phyloP scores from a whole-genome alignment of 306 rosid genomes.

The Citrullus mucosospermus region DNA sequence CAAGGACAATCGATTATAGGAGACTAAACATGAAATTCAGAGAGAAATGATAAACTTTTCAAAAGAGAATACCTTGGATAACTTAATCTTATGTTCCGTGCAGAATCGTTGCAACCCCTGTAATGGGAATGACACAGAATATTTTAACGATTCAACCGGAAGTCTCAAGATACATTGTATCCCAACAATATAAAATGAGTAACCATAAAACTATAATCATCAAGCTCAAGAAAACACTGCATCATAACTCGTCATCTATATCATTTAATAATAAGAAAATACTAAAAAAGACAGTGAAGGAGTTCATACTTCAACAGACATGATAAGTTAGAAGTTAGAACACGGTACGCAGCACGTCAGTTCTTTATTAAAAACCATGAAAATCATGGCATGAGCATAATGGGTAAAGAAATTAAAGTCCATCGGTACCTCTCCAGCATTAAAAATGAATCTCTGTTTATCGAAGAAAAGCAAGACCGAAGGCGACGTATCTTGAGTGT shows the following conservation, averaged over 20 bases:
- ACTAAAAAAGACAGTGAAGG: neutral
- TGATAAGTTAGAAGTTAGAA: neutral
- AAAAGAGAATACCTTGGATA: slow-evolving; percentile 50
- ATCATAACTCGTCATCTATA: neutral
- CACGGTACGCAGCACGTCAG: neutral
- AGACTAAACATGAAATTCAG: neutral
- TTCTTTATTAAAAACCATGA: neutral
- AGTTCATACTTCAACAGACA: neutral
- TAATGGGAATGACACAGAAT: slow-evolving; percentile 1
- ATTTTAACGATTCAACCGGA: neutral
- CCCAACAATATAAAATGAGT: neutral
- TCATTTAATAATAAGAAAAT: neutral
- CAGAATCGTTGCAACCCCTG: slow-evolving; percentile 87
- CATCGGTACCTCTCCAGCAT: slow-evolving; percentile 71
- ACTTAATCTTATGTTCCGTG: slow-evolving; percentile 68
- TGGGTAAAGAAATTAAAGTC: neutral
- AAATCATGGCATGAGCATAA: neutral
- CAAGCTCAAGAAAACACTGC: neutral
- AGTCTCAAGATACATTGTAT: neutral
- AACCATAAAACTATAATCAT: neutral
- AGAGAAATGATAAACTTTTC: neutral
- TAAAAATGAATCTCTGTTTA: slow-evolving; percentile 71
- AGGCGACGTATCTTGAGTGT: slow-evolving; percentile 85
- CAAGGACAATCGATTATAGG: slow-evolving; percentile 4
- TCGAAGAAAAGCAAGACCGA: slow-evolving; percentile 82